A percentile compares a stretch with the other conserved stretches of the same genome.
Conservation (phyloP, 1,284 basidiomycete genomes). For the Agroathelia rolfsii region DNA sequence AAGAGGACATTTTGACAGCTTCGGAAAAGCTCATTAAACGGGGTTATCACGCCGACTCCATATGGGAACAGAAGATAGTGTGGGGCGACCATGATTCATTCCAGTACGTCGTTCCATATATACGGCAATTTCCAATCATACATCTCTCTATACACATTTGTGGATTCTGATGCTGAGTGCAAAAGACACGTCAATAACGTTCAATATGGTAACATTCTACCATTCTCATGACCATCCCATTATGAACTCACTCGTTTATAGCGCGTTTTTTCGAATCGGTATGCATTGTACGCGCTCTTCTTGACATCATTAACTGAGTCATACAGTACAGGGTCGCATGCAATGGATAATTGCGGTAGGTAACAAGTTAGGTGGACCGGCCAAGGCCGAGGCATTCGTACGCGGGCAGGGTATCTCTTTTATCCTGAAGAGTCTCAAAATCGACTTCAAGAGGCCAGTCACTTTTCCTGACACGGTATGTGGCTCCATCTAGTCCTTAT, state of each 20-base stretch:
- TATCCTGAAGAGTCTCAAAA: constrained; percentile 59
- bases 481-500: constrained; percentile 6
- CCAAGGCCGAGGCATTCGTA: constrained; percentile 43
- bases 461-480: constrained; percentile 63
- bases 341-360: constrained; percentile 52
- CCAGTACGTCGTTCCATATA: constrained; percentile 34
- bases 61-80: constrained; percentile 62
- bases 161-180: constrained; percentile 5
- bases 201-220: constrained; percentile 43
- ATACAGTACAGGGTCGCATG: constrained; percentile 41
- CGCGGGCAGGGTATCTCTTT: constrained; percentile 53
- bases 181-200: constrained; percentile 70
- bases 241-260: constrained; percentile 13
- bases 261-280: constrained; percentile 64
- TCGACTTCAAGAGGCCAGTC: constrained; percentile 59
- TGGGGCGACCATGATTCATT: constrained; percentile 75
- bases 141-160: constrained; percentile 1
- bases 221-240: neutral
- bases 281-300: constrained; percentile 12
- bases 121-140: neutral
- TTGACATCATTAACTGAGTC: constrained; percentile 2
- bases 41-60: constrained; percentile 50
- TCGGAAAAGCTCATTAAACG: constrained; percentile 30
- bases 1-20: constrained; percentile 34
- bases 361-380: constrained; percentile 45